Conservation (phyloP, 257 asterid genomes). For the Gynochthodes officinalis region DNA sequence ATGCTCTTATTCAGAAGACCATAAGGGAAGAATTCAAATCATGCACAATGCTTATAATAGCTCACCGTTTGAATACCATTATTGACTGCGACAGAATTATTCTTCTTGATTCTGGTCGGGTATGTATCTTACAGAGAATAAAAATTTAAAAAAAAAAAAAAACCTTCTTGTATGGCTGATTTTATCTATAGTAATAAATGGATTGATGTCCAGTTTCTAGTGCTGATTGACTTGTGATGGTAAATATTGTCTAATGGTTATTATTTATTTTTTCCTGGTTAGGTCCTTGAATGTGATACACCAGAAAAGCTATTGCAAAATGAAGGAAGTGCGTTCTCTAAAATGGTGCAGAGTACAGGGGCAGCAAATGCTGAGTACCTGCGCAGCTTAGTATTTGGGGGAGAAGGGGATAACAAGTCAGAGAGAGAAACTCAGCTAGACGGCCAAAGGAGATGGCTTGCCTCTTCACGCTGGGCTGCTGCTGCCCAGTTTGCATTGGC, state of each 20-base stretch:
- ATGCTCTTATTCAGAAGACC: constrained; percentile 93
- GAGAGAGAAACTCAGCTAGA: constrained; percentile 36
- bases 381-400: constrained; percentile 62
- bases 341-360: constrained; percentile 97
- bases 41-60: constrained; percentile 94
- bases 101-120: constrained; percentile 89
- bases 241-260: background rate
- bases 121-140: constrained; percentile 25
- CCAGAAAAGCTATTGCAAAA: constrained; percentile 66
- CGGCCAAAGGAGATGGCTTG: constrained; percentile 82
- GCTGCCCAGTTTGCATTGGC: constrained; percentile 89
- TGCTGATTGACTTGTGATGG: background rate
- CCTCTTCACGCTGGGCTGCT: constrained; percentile 94
- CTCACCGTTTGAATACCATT: constrained; percentile 90
- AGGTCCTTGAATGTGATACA: constrained; percentile 80
- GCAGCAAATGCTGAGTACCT: constrained; percentile 87
- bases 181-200: background rate
- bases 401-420: constrained; percentile 29
- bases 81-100: constrained; percentile 83
- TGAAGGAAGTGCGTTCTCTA: constrained; percentile 81
- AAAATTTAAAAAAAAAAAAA: no score
- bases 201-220: background rate
- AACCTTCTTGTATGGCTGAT: background rate
- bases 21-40: constrained; percentile 87
- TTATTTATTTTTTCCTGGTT: constrained; percentile 12